phyloP scores from a whole-genome alignment of 202 grass and related monocot species.

The Hordeum pubiflorum region DNA sequence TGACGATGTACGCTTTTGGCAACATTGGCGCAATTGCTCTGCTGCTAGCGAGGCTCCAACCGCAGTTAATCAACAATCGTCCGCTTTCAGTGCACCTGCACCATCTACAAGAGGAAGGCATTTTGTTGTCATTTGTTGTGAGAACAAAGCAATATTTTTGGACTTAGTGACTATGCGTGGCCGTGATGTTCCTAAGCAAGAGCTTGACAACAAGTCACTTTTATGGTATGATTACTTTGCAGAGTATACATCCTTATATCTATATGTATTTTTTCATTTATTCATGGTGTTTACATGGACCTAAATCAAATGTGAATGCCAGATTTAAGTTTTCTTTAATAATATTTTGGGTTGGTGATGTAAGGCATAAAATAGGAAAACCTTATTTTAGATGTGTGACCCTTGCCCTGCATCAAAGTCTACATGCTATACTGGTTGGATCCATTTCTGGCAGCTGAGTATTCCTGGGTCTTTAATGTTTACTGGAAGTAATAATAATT shows the following conservation, averaged over 20 bases:
- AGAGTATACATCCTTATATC: conserved; percentile 19
- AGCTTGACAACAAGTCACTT: conserved; percentile 98
- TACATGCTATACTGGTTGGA: neutral
- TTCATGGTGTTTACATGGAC: neutral
- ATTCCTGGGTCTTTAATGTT: neutral
- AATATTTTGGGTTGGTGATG: conserved; percentile 3
- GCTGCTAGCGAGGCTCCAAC: conserved; percentile 79
- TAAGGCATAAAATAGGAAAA: conserved; percentile 3
- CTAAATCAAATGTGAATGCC: conserved; percentile 4
- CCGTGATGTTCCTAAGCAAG: conserved; percentile 89
- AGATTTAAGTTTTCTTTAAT: neutral
- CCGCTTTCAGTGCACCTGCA: conserved; percentile 67
- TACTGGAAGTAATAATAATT: neutral
- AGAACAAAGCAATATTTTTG: conserved; percentile 99
- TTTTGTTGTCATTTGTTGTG: conserved; percentile 99
- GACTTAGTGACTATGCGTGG: conserved; percentile 97
- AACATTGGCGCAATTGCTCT: conserved; percentile 87
- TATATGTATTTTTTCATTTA: neutral
- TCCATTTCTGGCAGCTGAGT: neutral
- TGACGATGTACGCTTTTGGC: conserved; percentile 92
- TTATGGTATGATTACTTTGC: conserved; percentile 64
- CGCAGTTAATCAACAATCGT: conserved; percentile 73
- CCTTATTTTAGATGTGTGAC: neutral
- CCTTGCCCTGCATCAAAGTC: neutral
- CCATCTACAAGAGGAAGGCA: conserved; percentile 96